phyloP scores from a whole-genome alignment of 1,284 basidiomycete species.

The Fomitiporia mediterranea region DNA sequence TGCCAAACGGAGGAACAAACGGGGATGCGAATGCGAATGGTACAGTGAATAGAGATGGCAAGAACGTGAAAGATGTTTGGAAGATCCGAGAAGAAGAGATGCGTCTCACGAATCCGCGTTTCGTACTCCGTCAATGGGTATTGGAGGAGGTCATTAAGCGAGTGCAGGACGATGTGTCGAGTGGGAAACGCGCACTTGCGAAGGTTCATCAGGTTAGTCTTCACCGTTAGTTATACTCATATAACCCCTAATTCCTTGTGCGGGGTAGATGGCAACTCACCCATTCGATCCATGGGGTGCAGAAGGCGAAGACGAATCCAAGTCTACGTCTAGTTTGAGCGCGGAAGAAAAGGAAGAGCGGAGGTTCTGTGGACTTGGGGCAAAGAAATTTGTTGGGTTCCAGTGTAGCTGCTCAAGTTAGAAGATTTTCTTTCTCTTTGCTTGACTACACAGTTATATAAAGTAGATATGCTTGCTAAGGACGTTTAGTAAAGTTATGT shows the following conservation, averaged over 20 bases:
- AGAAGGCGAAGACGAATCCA: conserved; percentile 39
- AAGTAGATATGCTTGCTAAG: no score
- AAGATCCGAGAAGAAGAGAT: conserved; percentile 40
- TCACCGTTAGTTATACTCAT: conserved; percentile 19
- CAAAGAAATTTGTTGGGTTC: conserved; percentile 76
- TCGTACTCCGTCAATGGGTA: conserved; percentile 89
- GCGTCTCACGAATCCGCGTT: conserved; percentile 72
- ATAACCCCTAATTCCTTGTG: not conserved
- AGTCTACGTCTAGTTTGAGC: conserved; percentile 39
- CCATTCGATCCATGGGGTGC: conserved; percentile 82
- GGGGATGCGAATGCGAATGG: conserved; percentile 15
- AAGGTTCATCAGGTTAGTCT: conserved; percentile 68
- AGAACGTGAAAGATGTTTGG: conserved; percentile 35
- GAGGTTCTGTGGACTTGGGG: conserved; percentile 75
- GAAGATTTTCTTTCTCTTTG: no score
- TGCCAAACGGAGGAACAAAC: conserved; percentile 27
- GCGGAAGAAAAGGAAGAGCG: conserved; percentile 68
- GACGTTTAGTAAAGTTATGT: no score
- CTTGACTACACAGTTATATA: no score
- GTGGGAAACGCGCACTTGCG: conserved; percentile 58
- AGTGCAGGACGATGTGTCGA: conserved; percentile 57
- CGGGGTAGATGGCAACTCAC: conserved; percentile 66
- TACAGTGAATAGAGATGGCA: conserved; percentile 29
- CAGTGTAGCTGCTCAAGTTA: conserved; percentile 93
- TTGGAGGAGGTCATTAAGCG: conserved; percentile 82